These are phyloP conservation scores for Byssochlamys sp. DNA, from an alignment of 2,329 filamentous ascomycete species.

Conservation along the genomic window DNA sequence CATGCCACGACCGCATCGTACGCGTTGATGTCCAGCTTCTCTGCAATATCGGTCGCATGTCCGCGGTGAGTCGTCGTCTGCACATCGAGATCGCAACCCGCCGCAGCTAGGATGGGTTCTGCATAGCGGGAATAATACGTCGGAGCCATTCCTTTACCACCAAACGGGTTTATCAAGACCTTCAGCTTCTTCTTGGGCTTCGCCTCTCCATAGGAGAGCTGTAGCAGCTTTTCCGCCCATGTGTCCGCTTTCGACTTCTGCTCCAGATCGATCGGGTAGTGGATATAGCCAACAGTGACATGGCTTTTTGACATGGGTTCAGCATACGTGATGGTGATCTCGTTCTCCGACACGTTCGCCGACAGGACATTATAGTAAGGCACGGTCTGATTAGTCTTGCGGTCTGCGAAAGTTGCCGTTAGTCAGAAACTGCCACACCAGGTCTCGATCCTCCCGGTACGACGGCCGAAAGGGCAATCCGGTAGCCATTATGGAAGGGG, in stretches of 20 bases:
- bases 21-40: slow-evolving; percentile 63
- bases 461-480: not conserved
- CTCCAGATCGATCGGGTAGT: slow-evolving; percentile 50
- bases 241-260: slow-evolving; percentile 40
- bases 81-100: slow-evolving; percentile 65
- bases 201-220: slow-evolving; percentile 59
- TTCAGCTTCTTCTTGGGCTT: slow-evolving; percentile 68
- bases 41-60: slow-evolving; percentile 68
- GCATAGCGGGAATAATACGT: slow-evolving; percentile 66
- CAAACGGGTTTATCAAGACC: slow-evolving; percentile 82
- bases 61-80: slow-evolving; percentile 61
- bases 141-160: slow-evolving; percentile 67
- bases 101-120: slow-evolving; percentile 72
- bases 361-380: slow-evolving; percentile 78
- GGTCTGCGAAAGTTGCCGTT: slow-evolving; percentile 21
- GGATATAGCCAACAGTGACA: slow-evolving; percentile 52
- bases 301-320: slow-evolving; percentile 48
- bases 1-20: slow-evolving; percentile 82
- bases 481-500: not conserved
- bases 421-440: slow-evolving; percentile 2
- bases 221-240: slow-evolving; percentile 59
- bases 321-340: slow-evolving; percentile 65
- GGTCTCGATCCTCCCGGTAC: not conserved
- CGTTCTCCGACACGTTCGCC: slow-evolving; percentile 55
- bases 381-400: slow-evolving; percentile 50